phyloP scores from a whole-genome alignment of 2,329 filamentous ascomycete genomes.

The Diaporthe longicolla region DNA sequence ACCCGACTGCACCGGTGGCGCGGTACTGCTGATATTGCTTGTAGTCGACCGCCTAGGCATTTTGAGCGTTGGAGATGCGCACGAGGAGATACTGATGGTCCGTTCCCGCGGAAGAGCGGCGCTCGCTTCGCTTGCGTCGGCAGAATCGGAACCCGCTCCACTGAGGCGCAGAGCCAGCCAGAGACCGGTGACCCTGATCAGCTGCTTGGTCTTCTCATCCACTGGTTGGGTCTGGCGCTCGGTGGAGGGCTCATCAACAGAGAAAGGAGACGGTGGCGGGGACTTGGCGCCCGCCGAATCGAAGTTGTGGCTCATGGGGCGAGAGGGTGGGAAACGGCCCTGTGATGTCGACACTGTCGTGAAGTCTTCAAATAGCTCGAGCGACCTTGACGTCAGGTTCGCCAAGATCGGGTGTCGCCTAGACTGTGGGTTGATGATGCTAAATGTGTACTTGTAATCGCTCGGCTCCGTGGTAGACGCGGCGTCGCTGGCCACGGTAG shows the following conservation, averaged over 20 bases:
- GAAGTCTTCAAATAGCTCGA: constrained; percentile 80
- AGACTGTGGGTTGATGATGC: constrained; percentile 78
- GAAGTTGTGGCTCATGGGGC: constrained; percentile 48
- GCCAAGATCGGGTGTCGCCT: constrained; percentile 83
- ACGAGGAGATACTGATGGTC: constrained; percentile 13
- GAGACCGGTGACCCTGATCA: constrained; percentile 67
- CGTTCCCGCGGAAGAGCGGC: constrained; percentile 49
- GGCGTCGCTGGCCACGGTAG: constrained; percentile 45
- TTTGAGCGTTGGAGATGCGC: not conserved
- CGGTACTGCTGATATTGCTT: constrained; percentile 6
- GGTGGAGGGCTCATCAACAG: constrained; percentile 30
- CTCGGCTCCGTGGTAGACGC: constrained; percentile 45
- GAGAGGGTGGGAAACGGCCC: constrained; percentile 62
- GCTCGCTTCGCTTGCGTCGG: not conserved
- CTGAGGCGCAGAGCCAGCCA: constrained; percentile 66
- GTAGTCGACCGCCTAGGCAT: constrained; percentile 44
- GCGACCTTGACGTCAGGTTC: constrained; percentile 71
- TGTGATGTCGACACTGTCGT: constrained; percentile 67
- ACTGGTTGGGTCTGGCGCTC: constrained; percentile 55
- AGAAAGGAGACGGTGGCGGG: constrained; percentile 34
- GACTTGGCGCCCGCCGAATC: constrained; percentile 22
- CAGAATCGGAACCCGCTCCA: constrained; percentile 54
- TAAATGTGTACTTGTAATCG: constrained; percentile 74
- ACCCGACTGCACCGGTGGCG: constrained; percentile 27
- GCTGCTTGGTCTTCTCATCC: constrained; percentile 59